These are phyloP conservation scores for Pseudopithomyces chartarum DNA, from an alignment of 2,329 filamentous ascomycete genomes.

Conservation along the genomic window DNA sequence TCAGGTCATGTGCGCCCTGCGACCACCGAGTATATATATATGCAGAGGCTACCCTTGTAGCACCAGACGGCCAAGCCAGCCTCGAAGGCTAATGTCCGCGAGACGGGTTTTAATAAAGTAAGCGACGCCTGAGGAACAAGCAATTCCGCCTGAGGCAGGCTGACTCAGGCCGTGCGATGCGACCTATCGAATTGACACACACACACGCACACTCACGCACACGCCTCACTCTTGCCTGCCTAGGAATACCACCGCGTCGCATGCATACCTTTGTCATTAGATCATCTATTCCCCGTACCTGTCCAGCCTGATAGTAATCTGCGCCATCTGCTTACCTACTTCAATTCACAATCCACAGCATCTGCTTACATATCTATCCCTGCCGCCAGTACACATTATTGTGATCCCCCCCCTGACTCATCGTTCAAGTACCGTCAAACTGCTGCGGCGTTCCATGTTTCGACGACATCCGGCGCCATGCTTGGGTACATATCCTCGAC, in stretches of 20 bases:
- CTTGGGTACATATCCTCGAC: constrained; percentile 39
- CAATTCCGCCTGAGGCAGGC: constrained; percentile 5
- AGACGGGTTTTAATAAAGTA: not conserved
- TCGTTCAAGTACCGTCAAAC: not conserved
- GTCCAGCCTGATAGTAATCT: too few species aligned
- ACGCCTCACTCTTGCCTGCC: too few species aligned
- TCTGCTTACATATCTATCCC: too few species aligned
- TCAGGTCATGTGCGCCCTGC: not conserved
- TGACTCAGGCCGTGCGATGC: not conserved
- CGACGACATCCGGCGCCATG: constrained; percentile 18
- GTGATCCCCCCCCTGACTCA: not conserved
- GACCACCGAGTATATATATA: too few species aligned
- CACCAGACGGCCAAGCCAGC: not conserved
- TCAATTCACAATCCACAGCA: too few species aligned
- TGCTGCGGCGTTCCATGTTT: not conserved
- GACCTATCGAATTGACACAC: too few species aligned
- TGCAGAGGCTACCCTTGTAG: too few species aligned
- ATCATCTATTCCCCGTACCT: not conserved
- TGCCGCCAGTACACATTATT: not conserved
- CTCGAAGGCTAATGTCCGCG: not conserved
- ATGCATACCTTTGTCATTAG: not conserved
- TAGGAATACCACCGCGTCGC: not conserved
- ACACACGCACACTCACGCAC: too few species aligned
- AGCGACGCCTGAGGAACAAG: not conserved
- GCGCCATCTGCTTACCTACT: too few species aligned